A percentile compares a stretch with the other conserved stretches of the same genome.
These are phyloP conservation scores for Naganishia cerealis DNA, from an alignment of 1,284 basidiomycete species.

Conservation along the genomic window DNA sequence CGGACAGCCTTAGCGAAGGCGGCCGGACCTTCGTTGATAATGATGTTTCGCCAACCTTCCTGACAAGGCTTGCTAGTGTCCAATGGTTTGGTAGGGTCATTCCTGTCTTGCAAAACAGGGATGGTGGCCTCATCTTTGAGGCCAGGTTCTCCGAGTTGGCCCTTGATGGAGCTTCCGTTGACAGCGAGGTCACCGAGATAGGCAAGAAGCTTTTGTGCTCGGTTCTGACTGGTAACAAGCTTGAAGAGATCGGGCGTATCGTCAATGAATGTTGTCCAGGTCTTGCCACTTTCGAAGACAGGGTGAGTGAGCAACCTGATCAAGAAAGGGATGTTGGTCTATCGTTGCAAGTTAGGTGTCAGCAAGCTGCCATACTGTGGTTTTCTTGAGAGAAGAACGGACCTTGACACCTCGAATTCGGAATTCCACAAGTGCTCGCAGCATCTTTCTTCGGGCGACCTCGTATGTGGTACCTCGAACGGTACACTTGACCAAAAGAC, in stretches of 20 bases:
- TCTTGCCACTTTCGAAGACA: slow-evolving; percentile 90
- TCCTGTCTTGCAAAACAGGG: slow-evolving; percentile 75
- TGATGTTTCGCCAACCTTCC: slow-evolving; percentile 96
- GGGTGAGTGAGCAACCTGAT: slow-evolving; percentile 98
- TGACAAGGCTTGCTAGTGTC: slow-evolving; percentile 82
- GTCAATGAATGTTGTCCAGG: slow-evolving; percentile 99
- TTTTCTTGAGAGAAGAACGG: slow-evolving; percentile 8
- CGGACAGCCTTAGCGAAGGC: slow-evolving; percentile 98
- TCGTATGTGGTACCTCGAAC: slow-evolving; percentile 98
- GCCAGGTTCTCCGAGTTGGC: slow-evolving; percentile 79
- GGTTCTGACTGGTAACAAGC: slow-evolving; percentile 94
- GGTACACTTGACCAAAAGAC: slow-evolving; percentile 92
- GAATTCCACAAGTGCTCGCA: slow-evolving; percentile 97
- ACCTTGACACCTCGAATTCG: slow-evolving; percentile 98
- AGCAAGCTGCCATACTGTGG: not conserved
- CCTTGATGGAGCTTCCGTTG: slow-evolving; percentile 91
- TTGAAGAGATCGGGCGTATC: slow-evolving; percentile 99
- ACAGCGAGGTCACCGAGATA: slow-evolving; percentile 97
- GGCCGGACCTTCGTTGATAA: slow-evolving; percentile 95
- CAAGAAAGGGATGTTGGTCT: slow-evolving; percentile 99
- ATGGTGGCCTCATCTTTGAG: slow-evolving; percentile 85
- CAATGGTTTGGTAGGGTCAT: slow-evolving; percentile 70
- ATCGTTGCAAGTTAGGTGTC: slow-evolving; percentile 11
- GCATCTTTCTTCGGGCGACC: slow-evolving; percentile 97
- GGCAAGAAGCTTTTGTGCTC: slow-evolving; percentile 93